Percentiles rank a stretch among this genome's conserved stretches.
These are phyloP conservation scores for Ceratocystis cubensis DNA, from an alignment of 2,329 filamentous ascomycete species.

Conservation along the genomic window DNA sequence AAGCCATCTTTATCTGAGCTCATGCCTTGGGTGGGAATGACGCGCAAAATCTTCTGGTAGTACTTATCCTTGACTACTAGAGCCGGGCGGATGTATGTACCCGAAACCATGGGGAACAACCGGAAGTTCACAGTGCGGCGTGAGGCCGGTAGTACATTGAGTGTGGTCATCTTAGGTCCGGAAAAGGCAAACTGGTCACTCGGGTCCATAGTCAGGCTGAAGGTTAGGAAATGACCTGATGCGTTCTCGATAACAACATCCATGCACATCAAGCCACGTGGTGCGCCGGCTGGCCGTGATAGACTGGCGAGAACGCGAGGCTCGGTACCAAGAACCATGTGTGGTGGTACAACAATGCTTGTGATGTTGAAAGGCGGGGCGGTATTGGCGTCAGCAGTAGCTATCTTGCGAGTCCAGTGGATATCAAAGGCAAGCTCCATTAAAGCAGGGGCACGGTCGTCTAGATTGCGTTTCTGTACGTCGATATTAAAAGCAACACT, in stretches of 20 bases:
- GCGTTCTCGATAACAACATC: constrained; percentile 74
- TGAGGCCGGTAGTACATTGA: constrained; percentile 75
- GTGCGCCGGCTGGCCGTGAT: constrained; percentile 31
- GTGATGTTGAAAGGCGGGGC: constrained; percentile 43
- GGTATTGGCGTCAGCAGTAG: constrained; percentile 24
- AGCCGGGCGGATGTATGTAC: constrained; percentile 57
- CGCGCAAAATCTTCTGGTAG: constrained; percentile 78
- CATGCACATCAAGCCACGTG: constrained; percentile 33
- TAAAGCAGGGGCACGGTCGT: constrained; percentile 64
- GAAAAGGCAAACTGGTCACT: constrained; percentile 89
- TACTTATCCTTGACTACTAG: constrained; percentile 77
- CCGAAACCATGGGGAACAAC: constrained; percentile 53
- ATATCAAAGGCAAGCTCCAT: constrained; percentile 66
- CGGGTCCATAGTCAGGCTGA: constrained; percentile 83
- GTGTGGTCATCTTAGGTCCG: constrained; percentile 64
- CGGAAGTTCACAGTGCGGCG: constrained; percentile 61
- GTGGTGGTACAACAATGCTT: constrained; percentile 62
- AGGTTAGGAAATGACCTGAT: constrained; percentile 87
- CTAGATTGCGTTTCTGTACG: constrained; percentile 63
- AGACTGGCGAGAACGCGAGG: constrained; percentile 65
- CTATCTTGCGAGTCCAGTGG: constrained; percentile 55
- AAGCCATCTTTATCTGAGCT: constrained; percentile 52
- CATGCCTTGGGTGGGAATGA: constrained; percentile 66
- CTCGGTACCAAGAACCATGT: constrained; percentile 69
- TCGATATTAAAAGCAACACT: constrained; percentile 62